Conservation (phyloP, 2,329 filamentous ascomycete genomes). For the Parastagonospora nodorum region DNA sequence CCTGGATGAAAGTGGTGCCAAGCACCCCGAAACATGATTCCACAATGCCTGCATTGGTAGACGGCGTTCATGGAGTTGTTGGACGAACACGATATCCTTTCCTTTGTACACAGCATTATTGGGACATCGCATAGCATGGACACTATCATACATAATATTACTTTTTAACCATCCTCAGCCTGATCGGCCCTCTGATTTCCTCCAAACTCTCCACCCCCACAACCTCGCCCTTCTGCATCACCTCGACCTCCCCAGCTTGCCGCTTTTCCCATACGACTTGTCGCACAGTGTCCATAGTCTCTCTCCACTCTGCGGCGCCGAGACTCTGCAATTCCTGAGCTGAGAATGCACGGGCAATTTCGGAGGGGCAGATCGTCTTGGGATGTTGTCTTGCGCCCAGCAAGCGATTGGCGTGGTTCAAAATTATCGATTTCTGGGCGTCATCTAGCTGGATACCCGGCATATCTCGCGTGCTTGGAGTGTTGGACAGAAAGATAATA, state of each 20-base stretch:
- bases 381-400: conserved; percentile 45
- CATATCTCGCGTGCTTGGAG: conserved; percentile 16
- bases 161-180: conserved; percentile 40
- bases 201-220: conserved; percentile 40
- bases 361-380: conserved; percentile 60
- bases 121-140: conserved; percentile 7
- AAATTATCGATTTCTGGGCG: conserved; percentile 17
- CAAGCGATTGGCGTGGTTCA: conserved; percentile 30
- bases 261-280: conserved; percentile 50
- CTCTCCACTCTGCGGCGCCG: conserved; percentile 48
- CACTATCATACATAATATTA: conserved; percentile 7
- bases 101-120: conserved; percentile 6
- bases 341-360: conserved; percentile 55
- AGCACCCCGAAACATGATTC: conserved; percentile 27
- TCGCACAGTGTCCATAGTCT: conserved; percentile 54
- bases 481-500: neutral
- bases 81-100: conserved; percentile 3
- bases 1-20: conserved; percentile 43
- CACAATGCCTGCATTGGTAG: neutral
- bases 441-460: conserved; percentile 11
- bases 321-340: conserved; percentile 43
- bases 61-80: conserved; percentile 8
- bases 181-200: conserved; percentile 54
- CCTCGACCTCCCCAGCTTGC: conserved; percentile 50
- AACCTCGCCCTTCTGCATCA: conserved; percentile 55